Evolutionary conservation across 1,139 yeast species (phyloP).

Genomic region (Casaregolazyma suthepensis): DNA sequence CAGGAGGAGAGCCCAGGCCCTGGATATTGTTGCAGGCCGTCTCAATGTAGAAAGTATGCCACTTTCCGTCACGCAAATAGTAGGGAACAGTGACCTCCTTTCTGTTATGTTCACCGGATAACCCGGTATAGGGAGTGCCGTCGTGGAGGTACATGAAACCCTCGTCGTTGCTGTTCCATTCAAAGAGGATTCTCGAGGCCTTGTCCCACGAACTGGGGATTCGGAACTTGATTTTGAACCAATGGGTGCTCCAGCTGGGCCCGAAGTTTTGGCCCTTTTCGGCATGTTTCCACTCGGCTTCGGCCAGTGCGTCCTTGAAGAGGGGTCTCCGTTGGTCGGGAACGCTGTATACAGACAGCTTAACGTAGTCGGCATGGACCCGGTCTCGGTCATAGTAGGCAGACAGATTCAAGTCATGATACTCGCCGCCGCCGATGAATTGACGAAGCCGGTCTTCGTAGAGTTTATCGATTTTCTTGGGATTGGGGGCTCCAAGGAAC

Average conservation of each 20-base stretch:
- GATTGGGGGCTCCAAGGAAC: constrained; percentile 60
- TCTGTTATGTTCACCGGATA: constrained; percentile 73
- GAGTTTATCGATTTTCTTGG: constrained; percentile 75
- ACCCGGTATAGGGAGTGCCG: constrained; percentile 73
- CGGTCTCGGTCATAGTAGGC: constrained; percentile 66
- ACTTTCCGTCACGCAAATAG: constrained; percentile 40
- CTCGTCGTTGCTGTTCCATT: constrained; percentile 86
- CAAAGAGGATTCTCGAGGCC: constrained; percentile 51
- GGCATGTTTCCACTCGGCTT: constrained; percentile 51
- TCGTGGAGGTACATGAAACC: constrained; percentile 65
- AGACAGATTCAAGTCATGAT: constrained; percentile 66
- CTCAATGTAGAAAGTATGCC: constrained; percentile 66
- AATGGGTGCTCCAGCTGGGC: constrained; percentile 94
- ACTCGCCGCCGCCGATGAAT: constrained; percentile 72
- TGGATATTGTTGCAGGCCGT: constrained; percentile 94
- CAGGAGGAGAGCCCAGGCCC: constrained; percentile 71
- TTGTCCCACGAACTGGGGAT: constrained; percentile 48
- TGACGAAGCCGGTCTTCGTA: constrained; percentile 77
- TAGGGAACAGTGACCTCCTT: constrained; percentile 69
- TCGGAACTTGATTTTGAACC: constrained; percentile 68
- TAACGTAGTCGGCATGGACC: constrained; percentile 38
- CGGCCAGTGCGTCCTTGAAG: constrained; percentile 61
- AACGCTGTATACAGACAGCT: constrained; percentile 55
- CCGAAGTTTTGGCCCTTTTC: constrained; percentile 76
- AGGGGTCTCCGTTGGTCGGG: constrained; percentile 70